Evolutionary conservation across 352 stramenopile genomes (phyloP).

Genomic region (Phytophthora hybrid): DNA sequence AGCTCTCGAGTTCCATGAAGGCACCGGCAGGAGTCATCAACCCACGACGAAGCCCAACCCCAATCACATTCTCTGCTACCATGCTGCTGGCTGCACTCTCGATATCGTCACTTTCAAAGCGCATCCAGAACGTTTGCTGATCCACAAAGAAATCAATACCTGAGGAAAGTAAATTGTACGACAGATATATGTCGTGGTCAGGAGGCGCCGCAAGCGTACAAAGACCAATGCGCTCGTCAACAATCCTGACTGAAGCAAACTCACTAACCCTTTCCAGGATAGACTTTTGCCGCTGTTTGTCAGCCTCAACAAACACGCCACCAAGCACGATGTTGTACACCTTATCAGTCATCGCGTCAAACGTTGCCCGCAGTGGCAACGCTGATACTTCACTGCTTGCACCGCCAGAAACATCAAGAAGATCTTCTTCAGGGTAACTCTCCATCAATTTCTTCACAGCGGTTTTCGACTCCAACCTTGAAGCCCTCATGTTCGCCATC

Average conservation of each 20-base stretch:
- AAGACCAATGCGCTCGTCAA: conserved; percentile 52
- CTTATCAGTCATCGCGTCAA: conserved; percentile 42
- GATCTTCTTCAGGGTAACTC: conserved; percentile 11
- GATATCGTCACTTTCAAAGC: conserved; percentile 55
- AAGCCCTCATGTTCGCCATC: conserved; percentile 48
- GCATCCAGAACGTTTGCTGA: conserved; percentile 52
- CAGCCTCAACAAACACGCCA: conserved; percentile 31
- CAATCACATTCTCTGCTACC: conserved; percentile 26
- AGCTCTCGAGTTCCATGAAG: conserved; percentile 44
- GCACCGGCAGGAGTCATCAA: conserved; percentile 42
- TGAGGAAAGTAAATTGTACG: conserved; percentile 51
- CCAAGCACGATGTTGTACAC: conserved; percentile 58
- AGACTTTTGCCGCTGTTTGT: conserved; percentile 24
- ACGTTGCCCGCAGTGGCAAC: conserved; percentile 26
- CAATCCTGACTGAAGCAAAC: conserved; percentile 43
- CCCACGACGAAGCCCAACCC: conserved; percentile 39
- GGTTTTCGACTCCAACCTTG: conserved; percentile 56
- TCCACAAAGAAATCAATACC: conserved; percentile 45
- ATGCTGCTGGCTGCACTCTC: conserved; percentile 39
- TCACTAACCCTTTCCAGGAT: conserved; percentile 46
- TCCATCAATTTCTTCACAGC: conserved; percentile 51
- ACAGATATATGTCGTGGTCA: conserved; percentile 42
- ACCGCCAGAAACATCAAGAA: not conserved
- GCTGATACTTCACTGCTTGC: conserved; percentile 5
- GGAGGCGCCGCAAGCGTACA: conserved; percentile 49